phyloP scores from a whole-genome alignment of 2,329 filamentous ascomycete genomes.

The Alternaria sp. region DNA sequence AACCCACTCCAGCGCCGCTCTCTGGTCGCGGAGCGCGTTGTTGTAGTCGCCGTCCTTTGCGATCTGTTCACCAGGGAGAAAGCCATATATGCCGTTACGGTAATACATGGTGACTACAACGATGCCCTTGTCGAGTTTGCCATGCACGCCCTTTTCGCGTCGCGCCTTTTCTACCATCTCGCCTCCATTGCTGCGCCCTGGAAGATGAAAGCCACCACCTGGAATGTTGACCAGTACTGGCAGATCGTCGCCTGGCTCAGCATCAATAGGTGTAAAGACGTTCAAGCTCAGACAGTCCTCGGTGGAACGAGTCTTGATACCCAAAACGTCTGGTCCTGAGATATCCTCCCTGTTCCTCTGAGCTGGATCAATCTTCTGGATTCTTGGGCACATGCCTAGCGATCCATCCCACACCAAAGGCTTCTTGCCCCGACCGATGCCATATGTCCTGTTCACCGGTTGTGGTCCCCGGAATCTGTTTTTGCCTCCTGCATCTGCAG shows the following conservation, averaged over 20 bases:
- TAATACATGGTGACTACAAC: conserved; percentile 48
- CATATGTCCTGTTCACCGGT: conserved; percentile 40
- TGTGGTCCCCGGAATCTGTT: conserved; percentile 47
- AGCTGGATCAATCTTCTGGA: conserved; percentile 45
- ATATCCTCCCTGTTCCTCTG: conserved; percentile 40
- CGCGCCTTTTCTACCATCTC: conserved; percentile 46
- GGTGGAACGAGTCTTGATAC: conserved; percentile 37
- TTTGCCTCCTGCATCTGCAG: conserved; percentile 39
- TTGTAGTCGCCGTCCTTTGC: conserved; percentile 49
- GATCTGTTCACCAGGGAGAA: conserved; percentile 55
- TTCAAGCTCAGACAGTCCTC: conserved; percentile 57
- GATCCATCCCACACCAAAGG: conserved; percentile 43
- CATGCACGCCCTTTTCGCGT: conserved; percentile 35
- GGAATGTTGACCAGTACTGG: conserved; percentile 58
- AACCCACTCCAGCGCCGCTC: conserved; percentile 54
- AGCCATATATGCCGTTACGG: conserved; percentile 55
- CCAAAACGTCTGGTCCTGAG: conserved; percentile 37
- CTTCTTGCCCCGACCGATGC: conserved; percentile 30
- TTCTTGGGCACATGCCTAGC: conserved; percentile 47
- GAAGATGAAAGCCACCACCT: conserved; percentile 55
- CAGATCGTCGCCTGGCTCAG: conserved; percentile 44
- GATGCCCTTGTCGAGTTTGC: conserved; percentile 45
- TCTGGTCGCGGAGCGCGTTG: conserved; percentile 50
- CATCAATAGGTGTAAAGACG: conserved; percentile 46
- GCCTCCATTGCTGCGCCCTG: conserved; percentile 43